Evolutionary conservation across 805 yeast genomes (phyloP).

Genomic region (Saturnispora ahearnii): DNA sequence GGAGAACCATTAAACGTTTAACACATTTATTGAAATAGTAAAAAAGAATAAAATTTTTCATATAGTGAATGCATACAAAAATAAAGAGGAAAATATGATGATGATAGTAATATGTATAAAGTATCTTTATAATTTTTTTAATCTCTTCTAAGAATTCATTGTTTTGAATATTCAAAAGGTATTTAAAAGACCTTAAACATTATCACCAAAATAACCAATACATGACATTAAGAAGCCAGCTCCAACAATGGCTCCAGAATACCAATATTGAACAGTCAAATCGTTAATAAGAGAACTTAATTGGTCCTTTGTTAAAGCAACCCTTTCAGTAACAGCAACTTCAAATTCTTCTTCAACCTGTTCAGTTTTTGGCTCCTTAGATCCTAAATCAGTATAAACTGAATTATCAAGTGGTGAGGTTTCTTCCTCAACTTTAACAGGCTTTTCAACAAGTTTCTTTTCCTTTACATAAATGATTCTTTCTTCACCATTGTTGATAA

Average conservation of each 20-base stretch:
- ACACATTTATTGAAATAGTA: neutral
- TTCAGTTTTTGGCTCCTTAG: constrained; percentile 15
- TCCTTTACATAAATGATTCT: constrained; percentile 13
- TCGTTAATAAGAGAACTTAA: constrained; percentile 26
- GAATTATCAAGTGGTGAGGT: constrained; percentile 38
- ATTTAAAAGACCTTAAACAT: constrained; percentile 8
- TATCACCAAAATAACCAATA: constrained; percentile 53
- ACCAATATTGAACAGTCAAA: constrained; percentile 30
- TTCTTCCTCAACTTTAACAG: constrained; percentile 22
- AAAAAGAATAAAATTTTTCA: neutral
- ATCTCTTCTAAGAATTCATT: neutral
- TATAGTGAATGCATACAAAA: neutral
- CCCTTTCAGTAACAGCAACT: constrained; percentile 16
- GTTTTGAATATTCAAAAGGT: neutral
- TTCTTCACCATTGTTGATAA: constrained; percentile 16
- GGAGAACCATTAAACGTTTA: neutral
- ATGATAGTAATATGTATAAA: neutral
- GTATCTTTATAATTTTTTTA: neutral
- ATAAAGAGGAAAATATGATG: neutral
- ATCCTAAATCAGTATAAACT: constrained; percentile 35
- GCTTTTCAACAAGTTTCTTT: constrained; percentile 19
- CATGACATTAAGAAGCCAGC: constrained; percentile 39
- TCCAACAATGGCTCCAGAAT: constrained; percentile 36
- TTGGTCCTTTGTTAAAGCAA: constrained; percentile 33
- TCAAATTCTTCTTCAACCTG: constrained; percentile 31